Percentiles rank a stretch among this genome's conserved stretches.
phyloP scores from a whole-genome alignment of 2,329 filamentous ascomycete species.

The Cercospora nicotianae region DNA sequence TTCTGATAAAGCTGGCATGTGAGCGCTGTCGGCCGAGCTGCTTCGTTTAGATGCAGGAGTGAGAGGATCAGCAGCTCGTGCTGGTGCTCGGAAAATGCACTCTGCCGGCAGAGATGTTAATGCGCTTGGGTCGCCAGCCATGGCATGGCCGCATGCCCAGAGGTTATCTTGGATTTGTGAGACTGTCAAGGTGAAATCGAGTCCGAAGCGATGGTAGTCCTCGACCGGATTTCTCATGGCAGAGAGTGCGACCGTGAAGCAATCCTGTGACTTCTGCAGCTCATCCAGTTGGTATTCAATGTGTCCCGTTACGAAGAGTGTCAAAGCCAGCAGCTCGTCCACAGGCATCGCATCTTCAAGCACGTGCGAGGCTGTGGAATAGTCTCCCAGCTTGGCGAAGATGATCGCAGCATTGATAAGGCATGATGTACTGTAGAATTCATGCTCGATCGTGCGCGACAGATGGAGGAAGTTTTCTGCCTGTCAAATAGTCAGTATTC shows the following conservation, averaged over 20 bases:
- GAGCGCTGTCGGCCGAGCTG: conserved; percentile 13
- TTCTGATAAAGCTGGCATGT: conserved; percentile 18
- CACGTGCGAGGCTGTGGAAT: conserved; percentile 25
- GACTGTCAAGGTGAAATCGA: conserved; percentile 29
- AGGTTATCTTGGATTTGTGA: conserved; percentile 21
- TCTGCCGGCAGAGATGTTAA: conserved; percentile 30
- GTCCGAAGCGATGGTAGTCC: conserved; percentile 19
- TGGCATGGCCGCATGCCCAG: conserved; percentile 8
- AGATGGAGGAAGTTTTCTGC: conserved; percentile 31
- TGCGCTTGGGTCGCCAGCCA: background rate
- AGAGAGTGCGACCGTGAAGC: conserved; percentile 28
- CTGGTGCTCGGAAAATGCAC: conserved; percentile 30
- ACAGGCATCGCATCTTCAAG: conserved; percentile 29
- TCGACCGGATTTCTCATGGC: conserved; percentile 20
- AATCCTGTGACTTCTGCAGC: conserved; percentile 24
- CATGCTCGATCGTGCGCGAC: conserved; percentile 20
- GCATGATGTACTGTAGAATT: conserved; percentile 25
- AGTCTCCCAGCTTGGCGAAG: conserved; percentile 36
- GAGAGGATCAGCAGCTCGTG: conserved; percentile 1
- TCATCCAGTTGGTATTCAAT: conserved; percentile 32
- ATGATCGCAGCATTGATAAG: conserved; percentile 37
- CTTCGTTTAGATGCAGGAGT: conserved; percentile 15
- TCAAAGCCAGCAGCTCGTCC: conserved; percentile 25
- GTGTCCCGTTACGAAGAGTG: conserved; percentile 35
- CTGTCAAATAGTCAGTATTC: conserved; percentile 4